Conservation (phyloP, 345 rosid species). For the Arabidopsis suecica region DNA sequence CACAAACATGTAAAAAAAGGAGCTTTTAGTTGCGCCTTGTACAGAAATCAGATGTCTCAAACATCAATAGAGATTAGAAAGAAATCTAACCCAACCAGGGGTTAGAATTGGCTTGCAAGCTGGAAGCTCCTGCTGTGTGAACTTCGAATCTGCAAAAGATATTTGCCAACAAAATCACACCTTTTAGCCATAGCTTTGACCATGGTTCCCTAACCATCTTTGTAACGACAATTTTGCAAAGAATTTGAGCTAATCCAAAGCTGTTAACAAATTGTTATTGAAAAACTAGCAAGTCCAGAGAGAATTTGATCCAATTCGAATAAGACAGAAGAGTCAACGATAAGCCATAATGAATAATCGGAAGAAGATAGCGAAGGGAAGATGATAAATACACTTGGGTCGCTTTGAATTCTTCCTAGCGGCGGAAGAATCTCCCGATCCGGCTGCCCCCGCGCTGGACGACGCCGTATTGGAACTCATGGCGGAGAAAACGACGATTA, state of each 20-base stretch:
- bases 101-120: constrained; percentile 99
- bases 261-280: background rate
- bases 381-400: constrained; percentile 75
- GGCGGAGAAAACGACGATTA: constrained; percentile 15
- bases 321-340: constrained; percentile 35
- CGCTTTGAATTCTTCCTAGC: constrained; percentile 83
- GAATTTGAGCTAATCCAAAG: background rate
- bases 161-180: constrained; percentile 16
- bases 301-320: background rate
- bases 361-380: background rate
- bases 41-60: background rate
- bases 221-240: background rate
- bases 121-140: constrained; percentile 97
- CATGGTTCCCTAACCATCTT: background rate
- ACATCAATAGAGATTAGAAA: background rate
- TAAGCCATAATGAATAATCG: background rate
- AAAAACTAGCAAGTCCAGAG: constrained; percentile 7
- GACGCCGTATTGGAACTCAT: constrained; percentile 70
- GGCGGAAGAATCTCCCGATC: constrained; percentile 82
- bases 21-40: background rate
- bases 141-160: constrained; percentile 75
- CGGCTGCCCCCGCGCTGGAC: constrained; percentile 67
- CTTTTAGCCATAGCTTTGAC: background rate
- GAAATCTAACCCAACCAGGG: constrained; percentile 81
- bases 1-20: background rate